Percentiles rank a stretch among this genome's conserved stretches.
Evolutionary conservation across 1,284 basidiomycete species (phyloP).

Genomic region (Jaminaea rosea): DNA sequence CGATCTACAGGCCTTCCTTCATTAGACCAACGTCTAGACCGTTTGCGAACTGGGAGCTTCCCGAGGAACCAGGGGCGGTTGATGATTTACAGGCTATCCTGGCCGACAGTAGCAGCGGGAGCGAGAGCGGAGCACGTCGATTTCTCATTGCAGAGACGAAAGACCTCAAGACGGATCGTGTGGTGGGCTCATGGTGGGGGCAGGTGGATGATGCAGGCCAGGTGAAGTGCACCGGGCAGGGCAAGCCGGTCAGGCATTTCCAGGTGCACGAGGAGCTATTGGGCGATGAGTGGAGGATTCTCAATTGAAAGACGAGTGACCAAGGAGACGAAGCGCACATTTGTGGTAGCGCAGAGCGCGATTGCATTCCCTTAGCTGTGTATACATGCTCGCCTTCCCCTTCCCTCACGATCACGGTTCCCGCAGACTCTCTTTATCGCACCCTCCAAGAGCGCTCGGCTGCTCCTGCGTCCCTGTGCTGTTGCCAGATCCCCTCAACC

Average conservation of each 20-base stretch:
- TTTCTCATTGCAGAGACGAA: constrained; percentile 32
- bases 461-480: too few species aligned
- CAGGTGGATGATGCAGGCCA: too few species aligned
- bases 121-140: background rate
- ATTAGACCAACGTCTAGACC: constrained; percentile 61
- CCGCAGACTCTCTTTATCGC: too few species aligned
- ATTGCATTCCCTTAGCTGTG: too few species aligned
- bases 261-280: constrained; percentile 75
- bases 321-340: too few species aligned
- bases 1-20: constrained; percentile 67
- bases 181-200: constrained; percentile 67
- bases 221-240: constrained; percentile 13
- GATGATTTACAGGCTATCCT: constrained; percentile 57
- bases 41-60: constrained; percentile 61
- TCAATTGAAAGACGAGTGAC: too few species aligned
- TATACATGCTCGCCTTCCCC: background rate
- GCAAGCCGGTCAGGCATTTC: constrained; percentile 56
- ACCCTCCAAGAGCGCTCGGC: too few species aligned
- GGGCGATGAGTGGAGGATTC: constrained; percentile 40
- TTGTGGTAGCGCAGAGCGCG: too few species aligned
- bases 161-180: constrained; percentile 52
- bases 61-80: constrained; percentile 58
- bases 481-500: constrained; percentile 18
- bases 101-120: background rate
- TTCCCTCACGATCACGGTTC: too few species aligned